phyloP scores from a whole-genome alignment of 1,284 basidiomycete genomes.

The Cryptococcus sp. region DNA sequence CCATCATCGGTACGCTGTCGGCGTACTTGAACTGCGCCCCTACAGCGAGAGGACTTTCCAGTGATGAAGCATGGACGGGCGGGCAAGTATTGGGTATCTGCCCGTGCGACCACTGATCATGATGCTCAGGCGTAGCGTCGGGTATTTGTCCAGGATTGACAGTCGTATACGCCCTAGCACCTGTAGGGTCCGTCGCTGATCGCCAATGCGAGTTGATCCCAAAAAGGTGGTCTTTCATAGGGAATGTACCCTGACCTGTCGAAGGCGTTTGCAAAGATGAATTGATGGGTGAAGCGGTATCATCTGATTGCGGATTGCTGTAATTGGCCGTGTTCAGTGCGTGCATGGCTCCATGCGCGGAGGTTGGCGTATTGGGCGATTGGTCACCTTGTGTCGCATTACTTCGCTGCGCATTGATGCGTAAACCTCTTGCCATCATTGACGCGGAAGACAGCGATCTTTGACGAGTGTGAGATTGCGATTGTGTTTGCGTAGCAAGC shows the following conservation, averaged over 20 bases:
- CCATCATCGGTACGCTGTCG: neutral
- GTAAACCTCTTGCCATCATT: constrained; percentile 21
- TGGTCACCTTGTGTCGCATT: too few relatives aligned
- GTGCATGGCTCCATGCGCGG: too few relatives aligned
- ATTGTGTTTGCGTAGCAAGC: neutral
- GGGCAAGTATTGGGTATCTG: constrained; percentile 8
- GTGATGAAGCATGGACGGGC: neutral
- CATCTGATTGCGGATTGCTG: constrained; percentile 12
- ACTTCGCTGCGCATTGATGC: constrained; percentile 8
- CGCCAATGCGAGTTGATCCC: constrained; percentile 11
- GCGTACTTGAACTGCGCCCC: constrained; percentile 1
- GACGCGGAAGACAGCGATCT: constrained; percentile 29
- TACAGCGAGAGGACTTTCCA: constrained; percentile 15
- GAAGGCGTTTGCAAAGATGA: constrained; percentile 27
- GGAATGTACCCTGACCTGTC: constrained; percentile 22
- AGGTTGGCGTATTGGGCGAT: too few relatives aligned
- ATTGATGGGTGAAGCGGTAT: constrained; percentile 16
- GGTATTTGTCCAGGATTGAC: constrained; percentile 6
- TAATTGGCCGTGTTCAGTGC: constrained; percentile 1
- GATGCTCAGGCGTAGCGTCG: neutral
- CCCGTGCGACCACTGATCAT: constrained; percentile 1
- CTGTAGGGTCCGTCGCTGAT: constrained; percentile 16
- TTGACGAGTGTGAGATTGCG: constrained; percentile 10
- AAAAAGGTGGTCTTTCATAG: constrained; percentile 5
- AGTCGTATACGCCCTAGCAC: constrained; percentile 12